Conservation (phyloP, 2,329 filamentous ascomycete genomes). For the Thelonectria olida region DNA sequence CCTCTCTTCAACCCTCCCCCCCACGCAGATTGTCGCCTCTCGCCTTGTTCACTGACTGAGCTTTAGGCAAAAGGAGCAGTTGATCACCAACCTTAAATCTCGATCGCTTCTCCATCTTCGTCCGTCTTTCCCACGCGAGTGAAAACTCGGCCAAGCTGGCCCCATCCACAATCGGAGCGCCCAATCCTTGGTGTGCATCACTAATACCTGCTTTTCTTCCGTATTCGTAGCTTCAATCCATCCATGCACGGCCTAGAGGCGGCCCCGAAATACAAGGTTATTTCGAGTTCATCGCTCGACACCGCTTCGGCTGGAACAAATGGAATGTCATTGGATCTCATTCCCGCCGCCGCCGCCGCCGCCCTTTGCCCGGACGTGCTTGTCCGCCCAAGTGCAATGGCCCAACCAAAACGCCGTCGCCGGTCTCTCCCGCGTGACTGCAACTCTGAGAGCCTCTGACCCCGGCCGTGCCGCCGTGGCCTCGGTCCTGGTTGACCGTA, state of each 20-base stretch:
- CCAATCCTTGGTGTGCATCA: too few relatives aligned
- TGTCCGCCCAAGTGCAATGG: not conserved
- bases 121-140: not conserved
- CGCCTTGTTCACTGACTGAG: not conserved
- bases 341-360: conserved; percentile 7
- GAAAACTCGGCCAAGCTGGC: too few relatives aligned
- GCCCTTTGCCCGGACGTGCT: not conserved
- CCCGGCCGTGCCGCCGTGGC: not conserved
- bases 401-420: not conserved
- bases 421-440: conserved; percentile 3
- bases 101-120: not conserved
- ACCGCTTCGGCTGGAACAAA: not conserved
- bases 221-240: not conserved
- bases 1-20: not conserved
- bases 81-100: not conserved
- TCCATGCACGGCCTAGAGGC: conserved; percentile 9
- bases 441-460: not conserved
- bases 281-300: conserved; percentile 9
- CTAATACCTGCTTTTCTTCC: not conserved
- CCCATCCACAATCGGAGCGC: too few relatives aligned
- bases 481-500: not conserved
- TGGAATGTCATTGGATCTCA: too few relatives aligned
- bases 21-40: not conserved
- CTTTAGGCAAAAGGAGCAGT: not conserved
- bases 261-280: conserved; percentile 21